Evolutionary conservation across 169 alveolate species (phyloP).

Genomic region (Eimeria brunetti): DNA sequence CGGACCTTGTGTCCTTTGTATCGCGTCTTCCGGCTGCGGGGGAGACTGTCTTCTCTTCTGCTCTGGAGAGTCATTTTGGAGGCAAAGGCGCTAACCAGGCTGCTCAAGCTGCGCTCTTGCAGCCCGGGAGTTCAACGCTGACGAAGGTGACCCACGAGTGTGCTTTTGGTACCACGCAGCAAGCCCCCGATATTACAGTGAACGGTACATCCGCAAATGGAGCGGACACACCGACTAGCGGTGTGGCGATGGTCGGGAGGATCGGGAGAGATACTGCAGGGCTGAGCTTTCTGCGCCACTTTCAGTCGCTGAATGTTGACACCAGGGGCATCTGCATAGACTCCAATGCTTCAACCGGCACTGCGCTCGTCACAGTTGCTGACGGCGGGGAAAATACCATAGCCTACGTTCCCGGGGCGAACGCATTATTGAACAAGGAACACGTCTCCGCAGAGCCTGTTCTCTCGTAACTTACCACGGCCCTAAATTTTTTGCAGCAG

Average conservation of each 20-base stretch:
- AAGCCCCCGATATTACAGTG: background rate
- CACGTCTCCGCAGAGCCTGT: slow-evolving; percentile 58
- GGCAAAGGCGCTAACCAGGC: slow-evolving; percentile 85
- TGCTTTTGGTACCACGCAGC: slow-evolving; percentile 5
- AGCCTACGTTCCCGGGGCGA: slow-evolving; percentile 77
- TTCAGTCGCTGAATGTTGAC: slow-evolving; percentile 39
- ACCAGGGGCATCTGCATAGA: slow-evolving; percentile 57
- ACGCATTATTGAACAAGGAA: slow-evolving; percentile 23
- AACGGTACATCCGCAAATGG: background rate
- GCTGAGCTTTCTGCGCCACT: slow-evolving; percentile 42
- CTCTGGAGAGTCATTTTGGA: slow-evolving; percentile 68
- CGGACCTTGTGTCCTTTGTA: slow-evolving; percentile 70
- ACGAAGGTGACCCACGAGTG: slow-evolving; percentile 38
- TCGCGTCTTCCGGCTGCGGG: slow-evolving; percentile 79
- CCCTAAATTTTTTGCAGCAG: background rate
- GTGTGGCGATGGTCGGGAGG: slow-evolving; percentile 77
- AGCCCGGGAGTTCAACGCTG: background rate
- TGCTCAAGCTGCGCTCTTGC: slow-evolving; percentile 79
- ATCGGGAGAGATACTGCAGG: slow-evolving; percentile 80
- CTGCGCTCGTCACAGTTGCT: slow-evolving; percentile 80
- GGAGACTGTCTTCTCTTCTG: slow-evolving; percentile 75
- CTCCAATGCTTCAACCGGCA: slow-evolving; percentile 61
- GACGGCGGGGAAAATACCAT: slow-evolving; percentile 80
- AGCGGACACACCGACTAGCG: background rate
- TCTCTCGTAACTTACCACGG: slow-evolving; percentile 39